phyloP scores from a whole-genome alignment of 2,329 filamentous ascomycete species.

The Aspergillus texensis region DNA sequence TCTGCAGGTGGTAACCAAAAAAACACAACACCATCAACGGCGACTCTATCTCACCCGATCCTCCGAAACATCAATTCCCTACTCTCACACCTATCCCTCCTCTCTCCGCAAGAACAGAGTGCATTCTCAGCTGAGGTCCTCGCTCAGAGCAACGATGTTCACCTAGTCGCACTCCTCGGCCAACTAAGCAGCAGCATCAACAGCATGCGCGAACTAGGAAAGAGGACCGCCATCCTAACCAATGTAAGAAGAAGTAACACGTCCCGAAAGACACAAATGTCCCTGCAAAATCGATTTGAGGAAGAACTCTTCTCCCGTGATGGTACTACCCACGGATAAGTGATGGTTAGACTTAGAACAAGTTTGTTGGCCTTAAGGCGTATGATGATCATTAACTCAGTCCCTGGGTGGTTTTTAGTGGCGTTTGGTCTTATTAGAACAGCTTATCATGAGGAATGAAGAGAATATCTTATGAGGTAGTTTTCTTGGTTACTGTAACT shows the following conservation, averaged over 20 bases:
- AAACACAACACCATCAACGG: constrained; percentile 57
- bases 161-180: constrained; percentile 74
- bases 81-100: constrained; percentile 77
- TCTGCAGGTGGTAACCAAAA: constrained; percentile 46
- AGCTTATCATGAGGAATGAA: constrained; percentile 12
- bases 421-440: constrained; percentile 7
- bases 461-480: neutral
- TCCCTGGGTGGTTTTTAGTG: neutral
- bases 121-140: constrained; percentile 71
- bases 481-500: no score
- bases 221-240: constrained; percentile 69
- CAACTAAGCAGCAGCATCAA: constrained; percentile 73
- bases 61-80: constrained; percentile 88
- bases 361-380: neutral
- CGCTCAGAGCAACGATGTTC: constrained; percentile 81
- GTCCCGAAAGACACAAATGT: constrained; percentile 26
- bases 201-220: constrained; percentile 72
- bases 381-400: neutral
- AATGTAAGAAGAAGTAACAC: constrained; percentile 24
- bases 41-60: constrained; percentile 68
- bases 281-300: constrained; percentile 28
- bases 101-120: constrained; percentile 69
- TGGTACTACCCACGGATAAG: constrained; percentile 14
- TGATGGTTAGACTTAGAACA: neutral
- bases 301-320: constrained; percentile 31